Conservation (phyloP, 495 filamentous ascomycete species). For the Penicillium dipodomyicola region DNA sequence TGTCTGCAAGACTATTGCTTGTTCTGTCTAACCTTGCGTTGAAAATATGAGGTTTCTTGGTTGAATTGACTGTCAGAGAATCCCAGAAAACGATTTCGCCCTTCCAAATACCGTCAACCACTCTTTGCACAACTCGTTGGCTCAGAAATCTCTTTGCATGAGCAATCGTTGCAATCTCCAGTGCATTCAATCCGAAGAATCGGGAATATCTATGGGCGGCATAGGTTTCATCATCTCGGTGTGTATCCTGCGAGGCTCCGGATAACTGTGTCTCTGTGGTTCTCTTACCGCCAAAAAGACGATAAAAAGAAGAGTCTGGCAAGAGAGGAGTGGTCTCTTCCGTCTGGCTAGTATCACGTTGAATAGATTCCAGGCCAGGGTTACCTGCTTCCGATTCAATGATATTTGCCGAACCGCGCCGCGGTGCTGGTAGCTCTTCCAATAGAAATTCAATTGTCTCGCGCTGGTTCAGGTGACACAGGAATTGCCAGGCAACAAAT, state of each 20-base stretch:
- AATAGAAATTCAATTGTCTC: conserved; percentile 83
- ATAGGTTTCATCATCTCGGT: conserved; percentile 12
- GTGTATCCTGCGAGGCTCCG: conserved; percentile 12
- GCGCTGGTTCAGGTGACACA: conserved; percentile 71
- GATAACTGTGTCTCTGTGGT: conserved; percentile 11
- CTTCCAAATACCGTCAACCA: conserved; percentile 87
- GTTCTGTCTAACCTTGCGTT: conserved; percentile 53
- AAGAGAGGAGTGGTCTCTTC: conserved; percentile 36
- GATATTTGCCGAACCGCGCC: conserved; percentile 17
- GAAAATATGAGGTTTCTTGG: conserved; percentile 80
- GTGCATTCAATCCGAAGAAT: conserved; percentile 75
- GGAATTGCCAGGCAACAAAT: conserved; percentile 86
- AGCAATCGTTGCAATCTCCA: conserved; percentile 89
- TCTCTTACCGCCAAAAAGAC: conserved; percentile 22
- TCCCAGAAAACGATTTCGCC: conserved; percentile 95
- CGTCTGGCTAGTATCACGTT: conserved; percentile 4
- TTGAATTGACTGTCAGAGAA: conserved; percentile 67
- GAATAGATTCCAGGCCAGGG: conserved; percentile 14
- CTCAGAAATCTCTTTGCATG: conserved; percentile 88
- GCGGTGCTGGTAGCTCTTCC: conserved; percentile 62
- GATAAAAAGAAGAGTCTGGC: conserved; percentile 22
- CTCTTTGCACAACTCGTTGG: conserved; percentile 79
- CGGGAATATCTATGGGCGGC: conserved; percentile 59
- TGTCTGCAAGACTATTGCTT: not conserved
- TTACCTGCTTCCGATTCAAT: conserved; percentile 30